A percentile compares a stretch with the other conserved stretches of the same genome.
phyloP scores from a whole-genome alignment of 1,284 basidiomycete species.

The Laetiporus sulphureus region DNA sequence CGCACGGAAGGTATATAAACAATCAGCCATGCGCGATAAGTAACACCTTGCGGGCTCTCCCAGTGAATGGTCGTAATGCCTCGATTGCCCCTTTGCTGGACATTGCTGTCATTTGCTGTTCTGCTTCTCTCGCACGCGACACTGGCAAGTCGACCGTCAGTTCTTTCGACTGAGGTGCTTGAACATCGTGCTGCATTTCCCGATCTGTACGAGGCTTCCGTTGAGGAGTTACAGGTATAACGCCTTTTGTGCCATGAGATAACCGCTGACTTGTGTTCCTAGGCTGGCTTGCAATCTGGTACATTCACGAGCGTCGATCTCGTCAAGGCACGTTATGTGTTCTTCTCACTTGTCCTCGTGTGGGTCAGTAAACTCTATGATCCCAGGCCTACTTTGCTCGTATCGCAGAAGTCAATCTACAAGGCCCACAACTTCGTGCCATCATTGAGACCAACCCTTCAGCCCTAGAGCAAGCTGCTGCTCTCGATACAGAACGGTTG shows the following conservation, averaged over 20 bases:
- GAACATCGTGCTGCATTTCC: slow-evolving; percentile 27
- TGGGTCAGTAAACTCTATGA: too few species aligned
- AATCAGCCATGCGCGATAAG: too few species aligned
- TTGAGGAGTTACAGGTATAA: slow-evolving; percentile 49
- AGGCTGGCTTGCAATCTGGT: slow-evolving; percentile 30
- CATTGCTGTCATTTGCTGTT: too few species aligned
- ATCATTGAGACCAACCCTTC: slow-evolving; percentile 59
- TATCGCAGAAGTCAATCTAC: slow-evolving; percentile 65
- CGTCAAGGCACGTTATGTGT: slow-evolving; percentile 40
- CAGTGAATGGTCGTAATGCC: too few species aligned
- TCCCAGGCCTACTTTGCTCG: slow-evolving; percentile 62
- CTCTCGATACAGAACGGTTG: slow-evolving; percentile 48
- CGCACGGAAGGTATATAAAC: too few species aligned
- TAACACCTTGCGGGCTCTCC: too few species aligned
- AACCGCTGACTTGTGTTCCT: not conserved
- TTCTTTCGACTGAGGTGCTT: not conserved
- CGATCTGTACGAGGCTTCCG: slow-evolving; percentile 58
- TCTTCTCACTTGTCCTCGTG: not conserved
- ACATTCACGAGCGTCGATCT: slow-evolving; percentile 60
- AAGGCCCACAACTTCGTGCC: slow-evolving; percentile 53
- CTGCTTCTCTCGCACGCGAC: not conserved
- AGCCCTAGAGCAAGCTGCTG: slow-evolving; percentile 47
- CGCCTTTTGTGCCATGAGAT: slow-evolving; percentile 15
- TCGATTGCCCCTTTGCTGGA: too few species aligned
- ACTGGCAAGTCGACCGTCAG: not conserved